Conservation (phyloP, 805 yeast genomes). For the Ogataea nitratoaversa region DNA sequence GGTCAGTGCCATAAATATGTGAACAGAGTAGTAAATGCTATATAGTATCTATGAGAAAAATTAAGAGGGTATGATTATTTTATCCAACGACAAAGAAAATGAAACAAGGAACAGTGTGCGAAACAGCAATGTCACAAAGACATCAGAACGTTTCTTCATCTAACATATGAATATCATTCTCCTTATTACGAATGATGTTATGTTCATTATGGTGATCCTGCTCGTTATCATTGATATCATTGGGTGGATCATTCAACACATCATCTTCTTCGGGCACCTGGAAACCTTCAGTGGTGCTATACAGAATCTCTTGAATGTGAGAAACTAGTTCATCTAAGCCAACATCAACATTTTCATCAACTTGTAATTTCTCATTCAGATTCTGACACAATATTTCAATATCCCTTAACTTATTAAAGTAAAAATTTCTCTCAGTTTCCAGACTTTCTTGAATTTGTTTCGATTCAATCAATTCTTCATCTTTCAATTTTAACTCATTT, state of each 20-base stretch:
- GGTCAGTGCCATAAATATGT: too few species aligned
- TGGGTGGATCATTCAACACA: constrained; percentile 10
- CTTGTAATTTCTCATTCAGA: constrained; percentile 46
- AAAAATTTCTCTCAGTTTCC: constrained; percentile 83
- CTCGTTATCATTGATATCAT: neutral
- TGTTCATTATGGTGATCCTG: neutral
- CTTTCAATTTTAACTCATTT: constrained; percentile 46
- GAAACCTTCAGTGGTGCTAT: constrained; percentile 81
- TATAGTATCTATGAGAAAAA: neutral
- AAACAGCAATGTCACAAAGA: too few species aligned
- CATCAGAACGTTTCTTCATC: constrained; percentile 34
- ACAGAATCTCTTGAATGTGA: constrained; percentile 71
- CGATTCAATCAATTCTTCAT: constrained; percentile 54
- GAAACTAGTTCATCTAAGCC: constrained; percentile 40
- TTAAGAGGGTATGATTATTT: neutral
- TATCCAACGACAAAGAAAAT: neutral
- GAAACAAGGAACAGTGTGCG: neutral
- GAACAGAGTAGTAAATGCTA: neutral
- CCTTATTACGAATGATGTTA: constrained; percentile 7
- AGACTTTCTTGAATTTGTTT: constrained; percentile 59
- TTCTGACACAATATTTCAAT: constrained; percentile 78
- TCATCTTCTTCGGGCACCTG: constrained; percentile 45
- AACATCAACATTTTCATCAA: constrained; percentile 22
- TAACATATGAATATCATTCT: constrained; percentile 22
- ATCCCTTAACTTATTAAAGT: constrained; percentile 83